phyloP scores from a whole-genome alignment of 371 early-diverging fungal species.

The Saksenaea oblongispora region DNA sequence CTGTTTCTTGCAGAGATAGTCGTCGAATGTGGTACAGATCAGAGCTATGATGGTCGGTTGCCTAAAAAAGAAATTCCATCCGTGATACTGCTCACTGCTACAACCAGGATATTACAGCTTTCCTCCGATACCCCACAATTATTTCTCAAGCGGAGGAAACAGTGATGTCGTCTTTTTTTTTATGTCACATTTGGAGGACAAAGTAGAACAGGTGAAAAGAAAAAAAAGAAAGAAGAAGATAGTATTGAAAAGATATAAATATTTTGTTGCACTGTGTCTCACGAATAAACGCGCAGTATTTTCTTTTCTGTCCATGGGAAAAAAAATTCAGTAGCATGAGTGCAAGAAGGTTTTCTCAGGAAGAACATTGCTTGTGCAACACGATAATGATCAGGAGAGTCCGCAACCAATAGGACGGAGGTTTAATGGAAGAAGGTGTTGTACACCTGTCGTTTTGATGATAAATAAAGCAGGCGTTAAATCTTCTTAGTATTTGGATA shows the following conservation, averaged over 20 bases:
- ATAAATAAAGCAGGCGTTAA: background rate
- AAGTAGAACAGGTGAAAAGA: background rate
- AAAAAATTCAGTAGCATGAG: background rate
- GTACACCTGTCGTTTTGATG: background rate
- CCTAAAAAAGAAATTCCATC: background rate
- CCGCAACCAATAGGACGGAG: background rate
- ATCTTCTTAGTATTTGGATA: background rate
- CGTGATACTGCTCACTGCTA: background rate
- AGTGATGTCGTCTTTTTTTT: background rate
- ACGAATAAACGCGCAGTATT: constrained; percentile 1
- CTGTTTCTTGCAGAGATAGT: background rate
- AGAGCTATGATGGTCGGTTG: background rate
- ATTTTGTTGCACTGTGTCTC: background rate
- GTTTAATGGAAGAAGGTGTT: background rate
- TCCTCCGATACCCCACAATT: no score
- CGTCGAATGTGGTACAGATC: background rate
- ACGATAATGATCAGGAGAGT: background rate
- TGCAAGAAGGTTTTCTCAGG: background rate
- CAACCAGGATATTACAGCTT: background rate
- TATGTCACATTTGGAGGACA: background rate
- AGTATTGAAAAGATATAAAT: background rate
- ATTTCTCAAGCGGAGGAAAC: no score
- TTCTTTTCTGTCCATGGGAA: constrained; percentile 4
- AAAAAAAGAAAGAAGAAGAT: background rate
- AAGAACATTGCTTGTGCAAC: background rate